Evolutionary conservation across 371 early-diverging fungal genomes (phyloP), one percentile per base, ranked within the genome.

Genomic region (Zychaea mexicana): DNA sequence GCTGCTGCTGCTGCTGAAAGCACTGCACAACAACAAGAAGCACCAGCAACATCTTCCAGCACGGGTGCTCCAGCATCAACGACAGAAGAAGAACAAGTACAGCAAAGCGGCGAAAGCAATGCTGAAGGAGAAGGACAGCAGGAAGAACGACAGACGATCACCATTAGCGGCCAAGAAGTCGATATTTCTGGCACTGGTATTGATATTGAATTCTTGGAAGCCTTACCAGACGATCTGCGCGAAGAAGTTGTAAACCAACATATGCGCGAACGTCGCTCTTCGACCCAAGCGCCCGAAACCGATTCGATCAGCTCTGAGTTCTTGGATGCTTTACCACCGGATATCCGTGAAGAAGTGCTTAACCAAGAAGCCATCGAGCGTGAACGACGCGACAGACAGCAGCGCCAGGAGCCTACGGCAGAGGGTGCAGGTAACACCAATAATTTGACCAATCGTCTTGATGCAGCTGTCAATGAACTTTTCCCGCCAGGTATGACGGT

Each of bases 121-220:
- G 26, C 39, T 22, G 22, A 28, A 15, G 22, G 15, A n/a, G 57
- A 57, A 61, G 58, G 45, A 12, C 17, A 46, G 19, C 62, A 67
- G 6, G 76, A 56, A 76, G 95, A n/a, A 69, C 67, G 74, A 22
- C 77, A 73, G 8, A 77, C 79, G 5, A 74, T 78, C 2, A 83
- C 74, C 71, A 78, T 80, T 58, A 85, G 81, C 22, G 79, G 81
- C 13, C 76, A 87, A 46, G 63, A 77, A 60, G 85, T 96, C 0
- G 98, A 98, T 68, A 94, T 98, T 27, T 92, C 96, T 2, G 93
- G 94, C 22, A 90, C 94, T 36, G 98, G 96, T 22, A 97, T 98
- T 52, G 99, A 98, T 69, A 85, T 89, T 0, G 93, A 92, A 61
- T 98, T 98, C 73, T 77, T 98, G 64, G 91, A 94, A 69, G 99